A percentile compares a stretch with the other conserved stretches of the same genome.
These are phyloP conservation scores for Lepiota brunneoincarnata DNA, from an alignment of 768 basidiomycete species.

Conservation along the genomic window DNA sequence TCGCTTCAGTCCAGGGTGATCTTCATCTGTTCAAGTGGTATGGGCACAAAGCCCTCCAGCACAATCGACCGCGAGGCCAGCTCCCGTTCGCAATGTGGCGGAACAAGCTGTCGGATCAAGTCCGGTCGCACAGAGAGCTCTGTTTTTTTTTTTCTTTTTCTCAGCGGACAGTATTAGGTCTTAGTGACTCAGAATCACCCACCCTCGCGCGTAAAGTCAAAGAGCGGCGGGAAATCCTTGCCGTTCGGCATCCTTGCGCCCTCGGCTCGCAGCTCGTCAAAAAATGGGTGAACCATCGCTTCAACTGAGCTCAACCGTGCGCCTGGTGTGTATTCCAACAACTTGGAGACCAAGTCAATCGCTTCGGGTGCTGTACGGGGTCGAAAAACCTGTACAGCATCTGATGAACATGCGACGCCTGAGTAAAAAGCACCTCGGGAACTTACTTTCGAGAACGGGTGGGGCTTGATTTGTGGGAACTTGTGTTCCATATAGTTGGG, in stretches of 20 bases:
- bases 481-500: conserved; percentile 99
- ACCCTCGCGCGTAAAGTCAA: conserved; percentile 97
- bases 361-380: conserved; percentile 95
- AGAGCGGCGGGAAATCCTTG: conserved; percentile 90
- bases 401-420: conserved; percentile 8
- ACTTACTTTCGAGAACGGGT: conserved; percentile 92
- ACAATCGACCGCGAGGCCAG: conserved; percentile 83
- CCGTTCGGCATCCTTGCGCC: conserved; percentile 96
- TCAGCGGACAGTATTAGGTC: not conserved
- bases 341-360: conserved; percentile 91
- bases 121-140: conserved; percentile 97
- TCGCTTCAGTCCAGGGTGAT: conserved; percentile 83
- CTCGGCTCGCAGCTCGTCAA: conserved; percentile 90
- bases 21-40: conserved; percentile 94
- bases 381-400: conserved; percentile 80
- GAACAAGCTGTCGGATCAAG: conserved; percentile 88
- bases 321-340: conserved; percentile 97
- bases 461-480: conserved; percentile 99
- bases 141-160: conserved; percentile 27
- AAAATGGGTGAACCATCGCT: conserved; percentile 94
- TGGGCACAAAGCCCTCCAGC: conserved; percentile 91
- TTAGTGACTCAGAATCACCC: conserved; percentile 27
- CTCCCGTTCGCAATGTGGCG: conserved; percentile 85
- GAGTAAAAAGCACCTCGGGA: conserved; percentile 1
- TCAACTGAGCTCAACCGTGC: conserved; percentile 87